Evolutionary conservation across 345 rosid genomes (phyloP).

Genomic region (Eucalyptus dawsonii): DNA sequence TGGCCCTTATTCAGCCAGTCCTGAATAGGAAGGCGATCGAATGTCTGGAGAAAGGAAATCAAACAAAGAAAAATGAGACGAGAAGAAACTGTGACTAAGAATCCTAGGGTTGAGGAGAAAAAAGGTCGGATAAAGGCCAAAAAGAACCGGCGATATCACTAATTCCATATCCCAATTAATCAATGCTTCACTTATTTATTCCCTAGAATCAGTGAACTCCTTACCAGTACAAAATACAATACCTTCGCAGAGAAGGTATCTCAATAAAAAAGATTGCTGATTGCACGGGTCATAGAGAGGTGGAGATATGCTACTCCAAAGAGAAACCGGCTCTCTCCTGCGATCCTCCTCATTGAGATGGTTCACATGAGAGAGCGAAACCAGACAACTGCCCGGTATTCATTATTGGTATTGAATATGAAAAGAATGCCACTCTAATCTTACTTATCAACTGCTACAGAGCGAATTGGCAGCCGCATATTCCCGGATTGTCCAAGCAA

Average conservation of each 20-base stretch:
- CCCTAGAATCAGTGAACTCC: background rate
- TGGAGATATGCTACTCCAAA: background rate
- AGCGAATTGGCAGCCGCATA: background rate
- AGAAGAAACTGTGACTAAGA: background rate
- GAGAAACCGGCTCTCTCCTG: background rate
- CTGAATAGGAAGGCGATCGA: conserved; percentile 28
- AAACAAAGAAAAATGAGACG: background rate
- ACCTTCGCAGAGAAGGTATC: background rate
- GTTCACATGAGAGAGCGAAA: background rate
- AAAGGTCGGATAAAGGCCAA: background rate
- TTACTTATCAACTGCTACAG: background rate
- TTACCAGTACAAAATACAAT: background rate
- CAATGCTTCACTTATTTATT: background rate
- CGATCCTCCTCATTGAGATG: background rate
- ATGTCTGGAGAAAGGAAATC: conserved; percentile 31
- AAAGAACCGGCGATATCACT: background rate
- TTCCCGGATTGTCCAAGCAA: background rate
- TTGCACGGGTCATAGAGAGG: background rate
- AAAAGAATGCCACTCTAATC: background rate
- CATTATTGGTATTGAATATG: background rate
- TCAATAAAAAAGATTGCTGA: background rate
- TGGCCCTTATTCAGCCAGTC: conserved; percentile 25
- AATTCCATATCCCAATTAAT: background rate
- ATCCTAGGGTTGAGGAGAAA: background rate
- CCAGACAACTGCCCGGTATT: background rate